A percentile compares a stretch with the other conserved stretches of the same genome.
These are phyloP conservation scores for Hansenula lynferdii DNA, from an alignment of 1,139 yeast genomes.

Conservation along the genomic window DNA sequence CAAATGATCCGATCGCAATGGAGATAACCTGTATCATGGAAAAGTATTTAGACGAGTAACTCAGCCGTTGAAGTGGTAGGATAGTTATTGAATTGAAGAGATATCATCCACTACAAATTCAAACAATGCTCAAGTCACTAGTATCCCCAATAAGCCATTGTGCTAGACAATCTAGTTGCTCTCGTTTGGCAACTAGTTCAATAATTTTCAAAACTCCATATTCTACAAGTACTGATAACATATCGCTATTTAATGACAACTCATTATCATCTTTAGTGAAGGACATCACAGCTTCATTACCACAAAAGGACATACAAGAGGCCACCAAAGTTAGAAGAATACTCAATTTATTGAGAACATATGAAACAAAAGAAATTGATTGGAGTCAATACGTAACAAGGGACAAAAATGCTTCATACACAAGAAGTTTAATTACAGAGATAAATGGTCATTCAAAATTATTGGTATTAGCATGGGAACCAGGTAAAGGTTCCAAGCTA, in stretches of 20 bases:
- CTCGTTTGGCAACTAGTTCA: no score
- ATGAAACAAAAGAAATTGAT: slow-evolving; percentile 6
- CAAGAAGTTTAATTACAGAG: slow-evolving; percentile 48
- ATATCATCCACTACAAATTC: no score
- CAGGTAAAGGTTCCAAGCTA: slow-evolving; percentile 46
- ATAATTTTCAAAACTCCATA: background rate
- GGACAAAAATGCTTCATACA: slow-evolving; percentile 25
- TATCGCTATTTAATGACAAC: slow-evolving; percentile 1
- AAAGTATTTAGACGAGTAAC: no score
- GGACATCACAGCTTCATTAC: slow-evolving; percentile 5
- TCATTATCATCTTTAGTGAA: slow-evolving; percentile 5
- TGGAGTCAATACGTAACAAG: slow-evolving; percentile 10
- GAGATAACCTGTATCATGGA: no score
- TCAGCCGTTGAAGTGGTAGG: no score
- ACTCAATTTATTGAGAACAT: slow-evolving; percentile 9
- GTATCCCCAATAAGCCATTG: no score
- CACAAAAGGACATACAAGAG: slow-evolving; percentile 2
- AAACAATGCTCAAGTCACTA: no score
- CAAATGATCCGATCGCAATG: no score
- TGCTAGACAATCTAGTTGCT: no score
- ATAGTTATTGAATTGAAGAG: no score
- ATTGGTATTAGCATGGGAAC: slow-evolving; percentile 51
- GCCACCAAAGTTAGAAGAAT: slow-evolving; percentile 8
- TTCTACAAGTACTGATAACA: background rate
- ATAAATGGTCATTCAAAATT: slow-evolving; percentile 50